A percentile compares a stretch with the other conserved stretches of the same genome.
Evolutionary conservation across 148 eudicot species (phyloP).

Genomic region (Cornus suecica): DNA sequence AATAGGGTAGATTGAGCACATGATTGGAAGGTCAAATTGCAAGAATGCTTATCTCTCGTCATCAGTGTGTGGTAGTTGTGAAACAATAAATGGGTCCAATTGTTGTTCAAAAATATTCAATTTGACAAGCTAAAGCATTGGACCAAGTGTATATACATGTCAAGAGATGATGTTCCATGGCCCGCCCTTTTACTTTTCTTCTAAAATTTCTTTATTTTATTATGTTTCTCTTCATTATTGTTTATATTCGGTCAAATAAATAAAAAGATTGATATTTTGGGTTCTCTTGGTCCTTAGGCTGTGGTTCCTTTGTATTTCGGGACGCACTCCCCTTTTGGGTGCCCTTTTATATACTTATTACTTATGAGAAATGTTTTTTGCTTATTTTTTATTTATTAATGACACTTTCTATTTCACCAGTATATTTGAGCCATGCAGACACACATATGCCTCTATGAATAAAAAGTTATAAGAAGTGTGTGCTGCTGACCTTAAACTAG

Average conservation of each 20-base stretch:
- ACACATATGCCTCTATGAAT: no score
- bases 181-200: neutral
- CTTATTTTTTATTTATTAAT: neutral
- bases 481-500: neutral
- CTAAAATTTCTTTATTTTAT: neutral
- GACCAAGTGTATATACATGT: neutral
- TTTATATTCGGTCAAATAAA: neutral
- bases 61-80: neutral
- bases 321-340: no score
- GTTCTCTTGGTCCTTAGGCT: no score
- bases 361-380: no score
- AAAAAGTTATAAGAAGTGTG: no score
- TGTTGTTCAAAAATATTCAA: no score
- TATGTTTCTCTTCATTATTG: neutral
- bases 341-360: no score
- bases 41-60: neutral
- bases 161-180: neutral
- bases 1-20: neutral
- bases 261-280: no score
- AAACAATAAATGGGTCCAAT: neutral
- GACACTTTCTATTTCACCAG: neutral
- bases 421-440: neutral
- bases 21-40: neutral
- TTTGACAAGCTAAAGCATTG: neutral
- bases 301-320: no score